Percentiles rank a stretch among this genome's conserved stretches.
Conservation (phyloP, 768 basidiomycete species). For the Aureoboletus auriporus region DNA sequence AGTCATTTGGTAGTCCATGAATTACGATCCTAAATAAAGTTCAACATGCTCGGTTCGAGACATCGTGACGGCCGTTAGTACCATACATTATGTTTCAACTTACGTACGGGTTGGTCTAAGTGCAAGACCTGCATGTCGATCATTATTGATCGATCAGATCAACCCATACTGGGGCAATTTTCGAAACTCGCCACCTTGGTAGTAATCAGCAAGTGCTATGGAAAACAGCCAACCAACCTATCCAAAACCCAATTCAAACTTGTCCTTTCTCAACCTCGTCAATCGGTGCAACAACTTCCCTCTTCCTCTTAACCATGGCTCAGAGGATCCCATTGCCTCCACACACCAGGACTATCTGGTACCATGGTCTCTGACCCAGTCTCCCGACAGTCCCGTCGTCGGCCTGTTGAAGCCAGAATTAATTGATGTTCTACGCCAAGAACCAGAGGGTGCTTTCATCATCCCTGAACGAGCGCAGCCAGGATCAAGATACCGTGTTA, state of each 20-base stretch:
- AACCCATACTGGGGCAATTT: too few relatives aligned
- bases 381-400: conserved; percentile 50
- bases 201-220: neutral
- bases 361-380: conserved; percentile 52
- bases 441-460: conserved; percentile 43
- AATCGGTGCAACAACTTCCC: conserved; percentile 70
- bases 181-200: too few relatives aligned
- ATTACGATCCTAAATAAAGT: too few relatives aligned
- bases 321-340: conserved; percentile 20
- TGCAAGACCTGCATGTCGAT: too few relatives aligned
- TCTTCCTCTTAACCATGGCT: conserved; percentile 27
- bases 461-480: conserved; percentile 31
- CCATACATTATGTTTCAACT: too few relatives aligned
- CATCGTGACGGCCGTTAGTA: too few relatives aligned
- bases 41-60: too few relatives aligned
- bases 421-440: conserved; percentile 48
- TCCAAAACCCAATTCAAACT: neutral
- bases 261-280: conserved; percentile 60
- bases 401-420: conserved; percentile 59
- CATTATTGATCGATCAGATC: too few relatives aligned
- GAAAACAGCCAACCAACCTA: neutral
- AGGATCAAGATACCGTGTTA: conserved; percentile 31
- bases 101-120: too few relatives aligned
- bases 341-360: conserved; percentile 43
- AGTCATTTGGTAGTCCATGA: too few relatives aligned